phyloP scores from a whole-genome alignment of 768 basidiomycete species.

The Leccinellum albellum region DNA sequence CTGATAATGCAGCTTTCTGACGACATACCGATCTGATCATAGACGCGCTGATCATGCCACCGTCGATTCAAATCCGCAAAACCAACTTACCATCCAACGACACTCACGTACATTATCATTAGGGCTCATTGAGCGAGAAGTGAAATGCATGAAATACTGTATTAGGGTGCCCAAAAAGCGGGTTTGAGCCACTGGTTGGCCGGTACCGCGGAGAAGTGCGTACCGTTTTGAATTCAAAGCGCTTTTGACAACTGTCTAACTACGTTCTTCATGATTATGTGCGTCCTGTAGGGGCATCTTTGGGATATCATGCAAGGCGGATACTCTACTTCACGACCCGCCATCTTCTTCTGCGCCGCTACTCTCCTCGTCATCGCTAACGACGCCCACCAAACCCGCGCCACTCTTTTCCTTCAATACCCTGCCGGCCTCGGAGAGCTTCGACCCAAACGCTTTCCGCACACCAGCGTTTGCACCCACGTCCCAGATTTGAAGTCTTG shows the following conservation, averaged over 20 bases:
- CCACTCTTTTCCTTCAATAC: constrained; percentile 60
- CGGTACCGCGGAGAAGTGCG: not conserved
- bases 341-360: constrained; percentile 44
- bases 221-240: not conserved
- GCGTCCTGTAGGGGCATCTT: not conserved
- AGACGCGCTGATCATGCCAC: no score
- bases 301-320: not conserved
- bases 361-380: constrained; percentile 66
- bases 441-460: constrained; percentile 76
- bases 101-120: no score
- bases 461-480: constrained; percentile 79
- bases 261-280: not conserved
- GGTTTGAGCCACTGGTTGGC: not conserved
- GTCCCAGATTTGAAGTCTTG: constrained; percentile 95
- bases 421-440: constrained; percentile 71
- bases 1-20: not conserved
- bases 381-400: constrained; percentile 68
- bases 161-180: not conserved
- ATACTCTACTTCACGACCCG: constrained; percentile 9
- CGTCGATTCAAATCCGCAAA: no score
- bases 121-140: not conserved
- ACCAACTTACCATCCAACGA: no score
- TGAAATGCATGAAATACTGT: no score
- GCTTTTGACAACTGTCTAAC: not conserved
- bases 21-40: no score